These are phyloP conservation scores for Nicotiana sylvestris DNA, from an alignment of 257 asterid species.

Conservation along the genomic window DNA sequence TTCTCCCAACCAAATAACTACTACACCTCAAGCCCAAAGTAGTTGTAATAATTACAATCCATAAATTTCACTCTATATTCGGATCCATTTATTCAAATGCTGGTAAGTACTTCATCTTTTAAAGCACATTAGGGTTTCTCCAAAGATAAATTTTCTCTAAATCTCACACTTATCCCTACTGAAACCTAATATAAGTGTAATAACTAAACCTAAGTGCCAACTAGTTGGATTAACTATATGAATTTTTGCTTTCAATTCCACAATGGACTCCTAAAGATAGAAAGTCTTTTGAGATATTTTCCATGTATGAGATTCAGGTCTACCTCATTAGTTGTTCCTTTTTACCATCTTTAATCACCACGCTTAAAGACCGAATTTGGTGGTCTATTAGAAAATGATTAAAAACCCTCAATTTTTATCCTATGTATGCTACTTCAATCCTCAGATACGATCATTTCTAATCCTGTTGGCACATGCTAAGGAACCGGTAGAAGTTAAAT, in stretches of 20 bases:
- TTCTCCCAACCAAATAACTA: conserved; percentile 4
- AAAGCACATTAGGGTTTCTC: neutral
- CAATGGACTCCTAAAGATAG: neutral
- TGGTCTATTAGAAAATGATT: neutral
- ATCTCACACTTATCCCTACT: neutral
- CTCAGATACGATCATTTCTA: neutral
- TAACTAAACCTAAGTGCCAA: neutral
- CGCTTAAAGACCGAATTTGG: neutral
- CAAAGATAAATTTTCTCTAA: neutral
- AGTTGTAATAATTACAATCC: neutral
- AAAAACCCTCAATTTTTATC: neutral
- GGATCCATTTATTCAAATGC: neutral
- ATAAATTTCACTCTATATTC: neutral
- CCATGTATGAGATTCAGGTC: neutral
- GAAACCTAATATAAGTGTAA: neutral
- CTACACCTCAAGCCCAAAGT: neutral
- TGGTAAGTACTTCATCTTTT: neutral
- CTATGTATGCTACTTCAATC: too few species aligned
- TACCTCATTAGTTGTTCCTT: neutral
- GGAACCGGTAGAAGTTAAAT: neutral
- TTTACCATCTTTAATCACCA: neutral
- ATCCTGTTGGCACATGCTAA: neutral
- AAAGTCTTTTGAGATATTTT: neutral
- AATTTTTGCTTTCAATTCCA: neutral
- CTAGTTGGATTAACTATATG: neutral